Evolutionary conservation across 805 yeast genomes (phyloP).

Genomic region (Komagataella ulmi): DNA sequence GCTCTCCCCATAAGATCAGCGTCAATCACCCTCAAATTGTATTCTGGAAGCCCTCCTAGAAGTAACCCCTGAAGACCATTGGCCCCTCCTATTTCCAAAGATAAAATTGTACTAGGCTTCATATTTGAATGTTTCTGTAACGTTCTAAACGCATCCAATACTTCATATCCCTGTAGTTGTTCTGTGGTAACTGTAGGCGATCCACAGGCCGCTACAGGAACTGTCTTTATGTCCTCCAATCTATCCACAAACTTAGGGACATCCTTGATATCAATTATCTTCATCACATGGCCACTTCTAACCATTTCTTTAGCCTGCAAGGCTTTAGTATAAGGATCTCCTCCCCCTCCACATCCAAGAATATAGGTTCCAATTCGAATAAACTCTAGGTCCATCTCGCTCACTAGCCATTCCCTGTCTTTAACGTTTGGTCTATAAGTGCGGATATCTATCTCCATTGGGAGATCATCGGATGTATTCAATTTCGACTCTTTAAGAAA

Average conservation of each 20-base stretch:
- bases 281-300: constrained; percentile 19
- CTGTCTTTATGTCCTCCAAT: constrained; percentile 15
- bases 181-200: constrained; percentile 34
- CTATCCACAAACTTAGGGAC: constrained; percentile 9
- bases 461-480: constrained; percentile 2
- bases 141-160: constrained; percentile 16
- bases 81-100: constrained; percentile 31
- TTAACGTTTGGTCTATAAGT: constrained; percentile 18
- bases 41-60: constrained; percentile 10
- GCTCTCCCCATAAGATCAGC: constrained; percentile 37
- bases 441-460: constrained; percentile 12
- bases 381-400: constrained; percentile 26
- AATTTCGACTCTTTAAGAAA: constrained; percentile 7
- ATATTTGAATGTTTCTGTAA: constrained; percentile 14
- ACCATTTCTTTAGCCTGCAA: constrained; percentile 21
- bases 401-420: constrained; percentile 22
- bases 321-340: constrained; percentile 27
- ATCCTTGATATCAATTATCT: constrained; percentile 22
- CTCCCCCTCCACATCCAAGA: constrained; percentile 40
- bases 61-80: constrained; percentile 23
- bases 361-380: constrained; percentile 31
- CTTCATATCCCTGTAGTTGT: constrained; percentile 25
- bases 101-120: constrained; percentile 20
- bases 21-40: constrained; percentile 21
- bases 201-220: constrained; percentile 21